phyloP scores from a whole-genome alignment of 495 filamentous ascomycete species.

The Penicillium odoratum region DNA sequence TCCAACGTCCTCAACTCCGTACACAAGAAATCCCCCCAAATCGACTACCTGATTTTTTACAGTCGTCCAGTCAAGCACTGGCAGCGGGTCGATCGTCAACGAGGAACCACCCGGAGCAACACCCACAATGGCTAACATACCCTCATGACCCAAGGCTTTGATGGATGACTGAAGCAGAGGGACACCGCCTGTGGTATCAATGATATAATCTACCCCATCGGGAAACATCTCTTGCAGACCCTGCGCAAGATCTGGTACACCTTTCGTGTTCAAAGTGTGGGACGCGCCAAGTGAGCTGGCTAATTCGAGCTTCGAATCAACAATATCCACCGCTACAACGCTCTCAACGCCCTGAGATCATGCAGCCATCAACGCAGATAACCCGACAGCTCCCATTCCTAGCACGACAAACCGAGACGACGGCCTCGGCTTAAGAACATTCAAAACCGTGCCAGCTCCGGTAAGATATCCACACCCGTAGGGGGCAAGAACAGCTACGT shows the following conservation, averaged over 20 bases:
- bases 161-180: conserved; percentile 34
- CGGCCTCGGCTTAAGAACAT: not conserved
- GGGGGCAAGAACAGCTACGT: not conserved
- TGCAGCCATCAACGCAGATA: not conserved
- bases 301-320: not conserved
- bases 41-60: not conserved
- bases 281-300: not conserved
- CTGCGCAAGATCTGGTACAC: not conserved
- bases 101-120: not conserved
- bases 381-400: not conserved
- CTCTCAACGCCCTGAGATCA: not conserved
- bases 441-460: not conserved
- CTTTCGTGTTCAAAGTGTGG: not conserved
- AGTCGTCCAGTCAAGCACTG: not conserved
- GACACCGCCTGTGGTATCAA: conserved; percentile 44
- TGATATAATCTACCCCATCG: conserved; percentile 38
- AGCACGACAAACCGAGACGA: not conserved
- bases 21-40: not conserved
- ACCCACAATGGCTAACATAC: conserved; percentile 38
- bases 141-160: conserved; percentile 35
- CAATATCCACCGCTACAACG: not conserved
- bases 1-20: not conserved
- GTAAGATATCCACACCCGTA: not conserved
- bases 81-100: not conserved
- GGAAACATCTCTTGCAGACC: not conserved